Conservation (phyloP, 495 filamentous ascomycete genomes). For the Penicillium flavigenum region DNA sequence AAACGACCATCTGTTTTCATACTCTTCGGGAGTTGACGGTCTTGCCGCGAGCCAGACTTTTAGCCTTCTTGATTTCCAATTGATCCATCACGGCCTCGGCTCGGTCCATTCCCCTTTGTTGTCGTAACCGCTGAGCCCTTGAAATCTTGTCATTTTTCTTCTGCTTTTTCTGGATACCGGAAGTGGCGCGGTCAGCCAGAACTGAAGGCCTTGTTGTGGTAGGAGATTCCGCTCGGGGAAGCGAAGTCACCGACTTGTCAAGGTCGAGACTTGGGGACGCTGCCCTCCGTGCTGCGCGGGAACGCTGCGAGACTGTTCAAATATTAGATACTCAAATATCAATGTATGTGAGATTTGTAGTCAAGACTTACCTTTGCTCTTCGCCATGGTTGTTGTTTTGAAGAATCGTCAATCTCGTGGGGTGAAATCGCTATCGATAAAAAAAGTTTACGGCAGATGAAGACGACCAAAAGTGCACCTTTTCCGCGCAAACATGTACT, state of each 20-base stretch:
- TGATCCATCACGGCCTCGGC: constrained; percentile 71
- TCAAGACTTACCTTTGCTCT: constrained; percentile 44
- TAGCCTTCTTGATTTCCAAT: constrained; percentile 65
- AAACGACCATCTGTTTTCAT: constrained; percentile 17
- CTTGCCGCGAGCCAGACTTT: constrained; percentile 60
- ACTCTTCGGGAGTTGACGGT: constrained; percentile 51
- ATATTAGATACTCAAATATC: constrained; percentile 21
- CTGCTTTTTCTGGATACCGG: constrained; percentile 68
- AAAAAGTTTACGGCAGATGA: constrained; percentile 34
- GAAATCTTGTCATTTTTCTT: constrained; percentile 58
- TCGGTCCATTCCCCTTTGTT: constrained; percentile 70
- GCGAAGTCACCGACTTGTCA: constrained; percentile 70
- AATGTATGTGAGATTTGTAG: constrained; percentile 2
- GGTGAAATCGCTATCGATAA: constrained; percentile 45
- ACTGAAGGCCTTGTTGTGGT: constrained; percentile 55
- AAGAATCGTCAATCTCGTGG: constrained; percentile 31
- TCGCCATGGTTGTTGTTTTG: constrained; percentile 49
- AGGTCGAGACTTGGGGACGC: constrained; percentile 68
- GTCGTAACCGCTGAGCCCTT: constrained; percentile 62
- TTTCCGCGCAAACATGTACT: constrained; percentile 15
- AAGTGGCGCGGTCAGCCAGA: constrained; percentile 55
- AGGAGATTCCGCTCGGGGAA: constrained; percentile 55
- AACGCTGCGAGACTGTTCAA: constrained; percentile 54
- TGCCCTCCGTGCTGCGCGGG: constrained; percentile 70
- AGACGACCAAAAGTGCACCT: constrained; percentile 31